Conservation (phyloP, 192 early-diverging fungal genomes). For the Coemansia sp. region DNA sequence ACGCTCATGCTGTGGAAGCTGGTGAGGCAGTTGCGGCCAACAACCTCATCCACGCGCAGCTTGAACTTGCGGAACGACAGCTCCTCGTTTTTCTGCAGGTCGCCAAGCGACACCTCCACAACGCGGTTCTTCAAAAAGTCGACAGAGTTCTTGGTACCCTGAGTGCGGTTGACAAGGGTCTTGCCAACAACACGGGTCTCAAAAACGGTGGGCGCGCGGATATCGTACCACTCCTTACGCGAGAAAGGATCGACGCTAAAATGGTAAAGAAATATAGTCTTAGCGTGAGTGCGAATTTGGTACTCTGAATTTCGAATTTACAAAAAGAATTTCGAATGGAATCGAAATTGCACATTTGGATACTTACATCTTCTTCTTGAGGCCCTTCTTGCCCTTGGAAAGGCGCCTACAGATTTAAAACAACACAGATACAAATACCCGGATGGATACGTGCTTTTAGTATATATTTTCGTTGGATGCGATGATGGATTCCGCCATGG, state of each 20-base stretch:
- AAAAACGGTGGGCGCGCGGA: slow-evolving; percentile 98
- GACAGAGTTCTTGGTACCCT: slow-evolving; percentile 97
- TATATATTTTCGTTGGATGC: not conserved
- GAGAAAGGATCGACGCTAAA: slow-evolving; percentile 94
- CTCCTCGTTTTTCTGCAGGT: slow-evolving; percentile 90
- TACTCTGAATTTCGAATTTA: slow-evolving; percentile 5
- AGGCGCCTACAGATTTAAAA: slow-evolving; percentile 69
- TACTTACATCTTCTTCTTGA: slow-evolving; percentile 95
- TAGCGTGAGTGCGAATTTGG: not conserved
- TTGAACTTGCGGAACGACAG: slow-evolving; percentile 97
- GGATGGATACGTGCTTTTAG: not conserved
- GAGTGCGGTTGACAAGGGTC: slow-evolving; percentile 99
- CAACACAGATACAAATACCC: not conserved
- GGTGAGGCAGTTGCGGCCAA: slow-evolving; percentile 99
- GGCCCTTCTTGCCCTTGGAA: slow-evolving; percentile 98
- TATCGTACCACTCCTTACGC: slow-evolving; percentile 99
- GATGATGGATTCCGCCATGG: slow-evolving; percentile 5
- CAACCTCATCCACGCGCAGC: slow-evolving; percentile 96
- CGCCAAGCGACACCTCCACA: slow-evolving; percentile 94
- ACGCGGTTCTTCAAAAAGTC: slow-evolving; percentile 97
- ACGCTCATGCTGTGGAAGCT: slow-evolving; percentile 99
- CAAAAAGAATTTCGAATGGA: slow-evolving; percentile 4
- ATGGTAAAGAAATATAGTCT: not conserved
- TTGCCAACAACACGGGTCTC: slow-evolving; percentile 94
- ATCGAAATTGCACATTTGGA: slow-evolving; percentile 10